Evolutionary conservation across 2,329 filamentous ascomycete genomes (phyloP), one percentile per base, ranked within the genome.

Genomic region (Colletotrichum eleusines): DNA sequence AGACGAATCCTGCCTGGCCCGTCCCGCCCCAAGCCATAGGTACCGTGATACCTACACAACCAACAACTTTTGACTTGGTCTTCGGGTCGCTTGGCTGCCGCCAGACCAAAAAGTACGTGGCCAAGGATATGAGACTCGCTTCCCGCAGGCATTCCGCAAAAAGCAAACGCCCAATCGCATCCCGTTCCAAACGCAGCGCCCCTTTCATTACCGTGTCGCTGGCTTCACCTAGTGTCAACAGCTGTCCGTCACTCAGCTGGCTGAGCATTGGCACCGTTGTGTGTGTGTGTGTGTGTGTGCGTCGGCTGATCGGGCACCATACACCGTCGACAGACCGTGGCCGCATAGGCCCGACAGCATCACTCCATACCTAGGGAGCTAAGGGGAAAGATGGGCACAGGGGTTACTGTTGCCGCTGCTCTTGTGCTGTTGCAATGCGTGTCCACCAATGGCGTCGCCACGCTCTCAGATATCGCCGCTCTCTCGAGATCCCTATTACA

Each of bases 401-500:
- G 31, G 7, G 31, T 33, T n/a, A n/a, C n/a, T 40, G 38, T 16
- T 23, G 44, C n/a, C 23, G 44, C 44, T 35, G 55, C 40, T 61
- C 62, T 44, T 66, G 63, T 55, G 59, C 35, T 40, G 62, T 42
- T 42, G 48, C 48, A 69, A 14, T 20, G 26, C 18, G 31, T 55
- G 23, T n/a, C n/a, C 23, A 31, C 38, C 38, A n/a, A 44, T 44
- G 55, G 26, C 38, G 23, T n/a, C 44, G 57, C 28, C 40, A 46
- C 23, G 6, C 28, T 60, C 14, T 14, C 28, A 46, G 20, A 20
- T 35, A 60, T 46, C 57, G 42, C 20, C 42, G 40, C n/a, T 40
- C 31, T 18, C 35, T 60, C 59, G n/a, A 9, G 44, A 46, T 40
- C 23, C 46, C 28, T 51, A 51, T 62, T 48, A 35, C 5, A 35